Evolutionary conservation across 148 eudicot species (phyloP).

Genomic region (Camellia granthamiana): DNA sequence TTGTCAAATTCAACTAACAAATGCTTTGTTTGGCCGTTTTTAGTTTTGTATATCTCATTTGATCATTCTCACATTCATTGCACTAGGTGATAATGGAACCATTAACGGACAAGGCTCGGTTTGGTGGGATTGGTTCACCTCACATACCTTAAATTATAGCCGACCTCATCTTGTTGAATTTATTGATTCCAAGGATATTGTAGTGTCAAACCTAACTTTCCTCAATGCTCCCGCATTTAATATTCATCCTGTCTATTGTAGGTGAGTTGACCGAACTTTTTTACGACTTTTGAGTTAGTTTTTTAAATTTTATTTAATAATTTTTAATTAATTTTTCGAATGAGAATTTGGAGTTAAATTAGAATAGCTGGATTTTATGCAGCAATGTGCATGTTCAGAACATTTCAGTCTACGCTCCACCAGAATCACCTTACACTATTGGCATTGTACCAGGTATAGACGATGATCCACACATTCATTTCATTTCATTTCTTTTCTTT

Average conservation of each 20-base stretch:
- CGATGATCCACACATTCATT: not conserved
- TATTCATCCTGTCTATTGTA: slow-evolving; percentile 54
- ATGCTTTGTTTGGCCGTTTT: not conserved
- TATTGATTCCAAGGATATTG: slow-evolving; percentile 36
- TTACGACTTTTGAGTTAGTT: not conserved
- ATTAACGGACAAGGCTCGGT: slow-evolving; percentile 54
- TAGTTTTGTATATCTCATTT: not conserved
- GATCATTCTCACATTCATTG: not conserved
- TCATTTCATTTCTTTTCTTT: not conserved
- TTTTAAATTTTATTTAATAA: not conserved
- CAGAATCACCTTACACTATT: slow-evolving; percentile 48
- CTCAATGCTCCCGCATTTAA: slow-evolving; percentile 48
- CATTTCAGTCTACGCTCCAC: slow-evolving; percentile 45
- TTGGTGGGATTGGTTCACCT: slow-evolving; percentile 50
- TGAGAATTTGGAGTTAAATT: not conserved
- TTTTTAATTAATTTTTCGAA: not conserved
- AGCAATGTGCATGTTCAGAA: slow-evolving; percentile 50
- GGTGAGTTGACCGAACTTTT: slow-evolving; percentile 26
- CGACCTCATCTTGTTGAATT: slow-evolving; percentile 61
- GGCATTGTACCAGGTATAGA: slow-evolving; percentile 53
- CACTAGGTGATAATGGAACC: slow-evolving; percentile 54
- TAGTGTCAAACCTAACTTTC: slow-evolving; percentile 51
- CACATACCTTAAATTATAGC: slow-evolving; percentile 41
- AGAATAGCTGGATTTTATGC: slow-evolving; percentile 15
- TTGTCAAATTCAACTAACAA: not conserved